Base-by-base conservation (phyloP, 1,139 yeast genomes). In the Pneumocystis sp. region DNA sequence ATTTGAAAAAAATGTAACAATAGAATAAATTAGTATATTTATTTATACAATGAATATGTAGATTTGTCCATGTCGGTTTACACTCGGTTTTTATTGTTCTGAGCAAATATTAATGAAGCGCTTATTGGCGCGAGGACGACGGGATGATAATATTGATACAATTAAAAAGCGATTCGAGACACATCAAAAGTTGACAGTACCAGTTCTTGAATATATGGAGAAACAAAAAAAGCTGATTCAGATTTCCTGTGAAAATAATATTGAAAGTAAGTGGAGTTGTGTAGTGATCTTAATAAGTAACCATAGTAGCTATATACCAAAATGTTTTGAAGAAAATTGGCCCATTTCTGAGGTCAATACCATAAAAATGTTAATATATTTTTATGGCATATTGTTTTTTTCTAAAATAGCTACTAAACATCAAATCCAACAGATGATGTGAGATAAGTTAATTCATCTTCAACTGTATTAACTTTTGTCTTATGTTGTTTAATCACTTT, bases 51-150 rank as follows among this genome's bases (percentile, higher is more conserved):
- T 31, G 1, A 15, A 12, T 39, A 21, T 25, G 2, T 59, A 59
- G 61, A 17, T 73, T 7, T 72, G 68, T 73, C 39, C 81, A 65
- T 84, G 93, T 64, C 80, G 87, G 61, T 84, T 90, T 76, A 87
- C 95, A 1, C 80, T 93, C 67, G 93, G 89, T 79, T 93, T 93
- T 74, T 96, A 91, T 71, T 93, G 98, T 76, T 96, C 97, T 4
- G 97, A 93, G 76, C 76, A 78, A 64, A 88, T 89, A 66, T 91
- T 93, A 97, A 81, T 90, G 70, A 77, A 83, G 70, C 84, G 98
- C 74, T 80, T 93, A 70, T 78, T 93, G 69, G 89, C 89, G 76
- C 84, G 98, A 75, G 97, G 97, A 42, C 85, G 98, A 74, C 76
- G 88, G 42, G 98, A 93, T 75, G 98, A 93, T 74, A 93, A 93